A percentile compares a stretch with the other conserved stretches of the same genome.
Evolutionary conservation across 257 asterid genomes (phyloP).

Genomic region (Striga asiatica): DNA sequence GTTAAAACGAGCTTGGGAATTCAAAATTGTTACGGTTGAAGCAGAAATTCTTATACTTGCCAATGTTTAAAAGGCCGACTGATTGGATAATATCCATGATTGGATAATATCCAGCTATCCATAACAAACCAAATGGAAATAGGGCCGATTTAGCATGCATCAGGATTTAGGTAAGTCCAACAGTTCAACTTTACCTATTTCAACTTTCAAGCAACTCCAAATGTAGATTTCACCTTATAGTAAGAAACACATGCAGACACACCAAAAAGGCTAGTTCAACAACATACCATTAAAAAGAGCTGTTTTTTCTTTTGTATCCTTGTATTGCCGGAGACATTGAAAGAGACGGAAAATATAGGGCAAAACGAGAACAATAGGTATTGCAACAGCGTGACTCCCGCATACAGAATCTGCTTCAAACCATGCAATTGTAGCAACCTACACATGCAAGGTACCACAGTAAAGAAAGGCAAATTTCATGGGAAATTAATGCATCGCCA

Average conservation of each 20-base stretch:
- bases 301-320: constrained; percentile 78
- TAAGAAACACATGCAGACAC: not conserved
- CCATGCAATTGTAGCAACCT: constrained; percentile 99
- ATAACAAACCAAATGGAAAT: not conserved
- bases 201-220: not conserved
- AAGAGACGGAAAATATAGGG: constrained; percentile 89
- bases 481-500: constrained; percentile 12
- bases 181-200: not conserved
- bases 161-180: not conserved
- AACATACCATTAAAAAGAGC: constrained; percentile 71
- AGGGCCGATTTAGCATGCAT: not conserved
- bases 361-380: constrained; percentile 81
- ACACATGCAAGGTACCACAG: constrained; percentile 25
- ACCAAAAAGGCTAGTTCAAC: constrained; percentile 12
- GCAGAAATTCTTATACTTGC: no score
- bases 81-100: no score
- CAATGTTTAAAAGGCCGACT: no score
- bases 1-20: no score
- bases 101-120: not conserved
- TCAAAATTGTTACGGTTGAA: no score
- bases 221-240: not conserved
- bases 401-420: constrained; percentile 98
- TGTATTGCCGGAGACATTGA: constrained; percentile 95
- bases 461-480: constrained; percentile 18
- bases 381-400: constrained; percentile 95